Evolutionary conservation across 2,329 filamentous ascomycete species (phyloP), one percentile per base, ranked within the genome.

Genomic region (Colletotrichum orchidophilum): DNA sequence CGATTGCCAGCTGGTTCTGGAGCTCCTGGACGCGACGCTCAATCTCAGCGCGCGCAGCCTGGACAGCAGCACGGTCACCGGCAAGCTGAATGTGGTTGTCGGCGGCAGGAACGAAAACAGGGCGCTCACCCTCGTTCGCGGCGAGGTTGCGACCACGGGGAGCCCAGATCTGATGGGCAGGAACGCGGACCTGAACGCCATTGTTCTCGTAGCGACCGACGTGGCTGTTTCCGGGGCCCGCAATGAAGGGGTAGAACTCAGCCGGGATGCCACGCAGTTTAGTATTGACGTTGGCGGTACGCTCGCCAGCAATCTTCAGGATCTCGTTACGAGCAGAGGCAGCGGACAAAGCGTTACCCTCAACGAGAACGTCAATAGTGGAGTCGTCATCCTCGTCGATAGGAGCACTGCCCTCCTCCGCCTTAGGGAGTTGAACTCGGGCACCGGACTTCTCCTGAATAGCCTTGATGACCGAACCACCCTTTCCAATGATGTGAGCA

Each of bases 231-330:
- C 93, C 89, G 11, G 92, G 90, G 59, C 95, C 95, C 27, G 94
- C 92, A 80, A 99, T 92, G 85, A 99, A 99, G 63, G 96, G 96
- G 83, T 96, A 99, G 82, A 96, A 97, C 80, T 97, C 95, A 29
- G 94, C 90, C 8, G 96, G 95, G 71, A 99, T 92, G 59, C 92
- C 91, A 81, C 92, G 94, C 74, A 99, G 83, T 76, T 93, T 94
- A 68, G 94, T 88, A 83, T 90, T 96, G 78, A 95, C 89, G 75
- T 92, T 96, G 66, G 94, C 92, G 63, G 93, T 91, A 73, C 94
- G 92, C 82, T 98, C 95, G 76, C 92, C 93, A 66, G 94, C 94
- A 79, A 98, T 98, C 77, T 92, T 92, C 77, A 94, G 87, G 77
- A 99, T 96, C 76, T 94, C 92, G 68, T 93, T 91, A 72, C 91